Evolutionary conservation across 23 red algal species (phyloP), one percentile per base, ranked within the genome.

Genomic region (Agarophyton chilense): DNA sequence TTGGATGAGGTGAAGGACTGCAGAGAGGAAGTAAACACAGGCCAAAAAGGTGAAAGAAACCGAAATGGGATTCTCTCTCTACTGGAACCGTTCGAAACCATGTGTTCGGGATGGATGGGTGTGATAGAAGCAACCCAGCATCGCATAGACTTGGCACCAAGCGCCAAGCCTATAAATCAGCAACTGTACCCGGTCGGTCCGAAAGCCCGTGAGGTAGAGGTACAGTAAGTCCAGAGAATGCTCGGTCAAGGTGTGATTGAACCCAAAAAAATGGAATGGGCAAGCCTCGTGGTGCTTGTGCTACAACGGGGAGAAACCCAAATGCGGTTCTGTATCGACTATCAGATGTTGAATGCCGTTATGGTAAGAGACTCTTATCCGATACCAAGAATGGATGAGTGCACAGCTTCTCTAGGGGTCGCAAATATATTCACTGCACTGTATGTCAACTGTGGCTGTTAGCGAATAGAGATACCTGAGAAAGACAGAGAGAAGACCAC

Each of bases 351-450:
- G 11, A 84, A 84, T 32, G 80, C 35, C 2, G 60, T 66, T 42
- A 84, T 56, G 5, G 80, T 84, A 21, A 39, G 35, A 34, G 80
- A 84, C 21, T 17, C 33, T 4, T 83, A 61, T 65, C 79, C 79
- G 25, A 65, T 83, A 47, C 79, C 79, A 9, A 7, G 53, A 31
- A 83, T 83, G 79, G 79, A 83, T 44, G 79, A 83, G 25, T 83
- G 19, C 35, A 65, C 66, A 11, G 79, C 66, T 22, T 65, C 79
- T 16, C 79, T 83, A 34, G 51, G 79, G 17, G 26, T 5, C 18
- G 79, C 79, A 14, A 41, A 31, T 6, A 31, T 83, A 5, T 44
- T 83, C 31, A 29, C 79, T 35, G 66, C 55, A 2, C 53, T 83
- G 25, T 7, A 83, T 49, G 28, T 31, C 52, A 83, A 83, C 28